Conservation (phyloP, 176 grass and related monocot species). For the Urochloa ruziziensis region DNA sequence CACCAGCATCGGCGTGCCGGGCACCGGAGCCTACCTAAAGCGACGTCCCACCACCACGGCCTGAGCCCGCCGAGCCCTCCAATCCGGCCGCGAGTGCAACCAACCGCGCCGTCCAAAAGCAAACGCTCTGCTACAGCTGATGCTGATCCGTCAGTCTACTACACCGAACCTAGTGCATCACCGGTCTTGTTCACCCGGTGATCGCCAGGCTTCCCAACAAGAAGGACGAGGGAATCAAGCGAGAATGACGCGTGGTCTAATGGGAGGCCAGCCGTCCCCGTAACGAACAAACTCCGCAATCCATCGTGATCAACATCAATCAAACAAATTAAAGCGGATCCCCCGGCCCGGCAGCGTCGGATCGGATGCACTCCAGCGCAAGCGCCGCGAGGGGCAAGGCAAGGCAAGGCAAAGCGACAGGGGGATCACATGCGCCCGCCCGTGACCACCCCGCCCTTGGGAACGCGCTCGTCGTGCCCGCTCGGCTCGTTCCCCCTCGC, state of each 20-base stretch:
- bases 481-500: background rate
- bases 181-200: background rate
- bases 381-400: background rate
- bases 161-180: background rate
- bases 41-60: slow-evolving; percentile 8
- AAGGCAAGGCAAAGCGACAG: background rate
- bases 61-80: too few relatives aligned
- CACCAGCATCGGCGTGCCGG: background rate
- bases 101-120: slow-evolving; percentile 1
- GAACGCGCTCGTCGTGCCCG: background rate
- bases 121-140: background rate
- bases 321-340: background rate
- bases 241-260: background rate
- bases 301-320: background rate
- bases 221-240: too few relatives aligned
- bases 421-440: slow-evolving; percentile 5
- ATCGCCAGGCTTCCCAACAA: background rate
- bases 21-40: background rate
- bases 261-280: background rate
- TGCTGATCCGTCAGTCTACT: background rate
- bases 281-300: background rate
- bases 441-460: background rate
- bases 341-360: background rate
- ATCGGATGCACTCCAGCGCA: background rate
- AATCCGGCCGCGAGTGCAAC: background rate